A percentile compares a stretch with the other conserved stretches of the same genome.
These are phyloP conservation scores for Neurospora sp. DNA, from an alignment of 495 filamentous ascomycete genomes.

Conservation along the genomic window DNA sequence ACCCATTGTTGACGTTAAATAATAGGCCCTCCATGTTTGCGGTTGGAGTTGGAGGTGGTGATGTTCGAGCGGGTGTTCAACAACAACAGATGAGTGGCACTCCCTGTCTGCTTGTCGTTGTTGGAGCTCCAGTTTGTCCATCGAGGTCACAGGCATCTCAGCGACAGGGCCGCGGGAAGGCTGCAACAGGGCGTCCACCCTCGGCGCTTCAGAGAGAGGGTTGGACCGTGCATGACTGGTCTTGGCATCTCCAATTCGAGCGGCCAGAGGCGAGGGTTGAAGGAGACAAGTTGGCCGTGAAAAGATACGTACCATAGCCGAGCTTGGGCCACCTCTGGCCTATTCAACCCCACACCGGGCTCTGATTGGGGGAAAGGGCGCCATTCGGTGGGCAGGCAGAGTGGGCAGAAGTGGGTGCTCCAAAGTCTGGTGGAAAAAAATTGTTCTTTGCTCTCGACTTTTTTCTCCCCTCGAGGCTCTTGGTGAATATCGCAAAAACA, in stretches of 20 bases:
- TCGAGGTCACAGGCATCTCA: neutral
- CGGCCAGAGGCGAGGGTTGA: neutral
- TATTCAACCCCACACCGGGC: neutral
- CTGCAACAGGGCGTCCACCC: neutral
- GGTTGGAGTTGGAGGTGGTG: slow-evolving; percentile 2
- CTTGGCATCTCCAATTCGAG: neutral
- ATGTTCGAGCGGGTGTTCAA: neutral
- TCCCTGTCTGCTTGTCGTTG: neutral
- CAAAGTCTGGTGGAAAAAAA: slow-evolving; percentile 22
- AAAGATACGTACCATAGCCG: neutral
- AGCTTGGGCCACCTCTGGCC: neutral
- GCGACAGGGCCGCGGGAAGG: neutral
- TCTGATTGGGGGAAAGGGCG: neutral
- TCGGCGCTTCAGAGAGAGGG: neutral
- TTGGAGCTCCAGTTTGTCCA: neutral
- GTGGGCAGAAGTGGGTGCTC: slow-evolving; percentile 6
- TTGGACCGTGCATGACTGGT: neutral
- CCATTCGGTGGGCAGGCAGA: neutral
- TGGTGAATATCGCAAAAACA: slow-evolving; percentile 15
- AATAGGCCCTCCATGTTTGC: slow-evolving; percentile 82
- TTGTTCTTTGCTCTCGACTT: slow-evolving; percentile 20
- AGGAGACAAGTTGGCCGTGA: neutral
- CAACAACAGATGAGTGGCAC: slow-evolving; percentile 1
- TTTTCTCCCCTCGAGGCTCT: slow-evolving; percentile 19
- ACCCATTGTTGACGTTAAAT: slow-evolving; percentile 95